Conservation (phyloP, 2,329 filamentous ascomycete genomes). For the Colletotrichum salicis region DNA sequence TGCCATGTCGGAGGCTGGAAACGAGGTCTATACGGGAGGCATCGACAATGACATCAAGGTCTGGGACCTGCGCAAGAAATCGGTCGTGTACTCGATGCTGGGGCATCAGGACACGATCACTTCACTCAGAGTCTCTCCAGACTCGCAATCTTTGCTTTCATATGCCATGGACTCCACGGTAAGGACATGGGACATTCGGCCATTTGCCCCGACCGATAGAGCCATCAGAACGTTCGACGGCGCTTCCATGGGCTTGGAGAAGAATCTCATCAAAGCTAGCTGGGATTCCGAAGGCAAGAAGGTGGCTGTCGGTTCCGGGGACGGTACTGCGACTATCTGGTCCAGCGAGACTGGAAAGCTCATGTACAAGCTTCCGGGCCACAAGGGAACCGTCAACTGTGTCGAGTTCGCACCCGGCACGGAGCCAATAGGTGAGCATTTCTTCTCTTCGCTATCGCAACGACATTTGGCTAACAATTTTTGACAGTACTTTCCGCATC, state of each 20-base stretch:
- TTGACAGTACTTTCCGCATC: slow-evolving; percentile 84
- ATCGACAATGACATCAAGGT: slow-evolving; percentile 98
- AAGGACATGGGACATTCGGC: slow-evolving; percentile 94
- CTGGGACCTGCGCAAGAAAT: slow-evolving; percentile 95
- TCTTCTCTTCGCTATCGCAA: not conserved
- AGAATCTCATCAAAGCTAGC: slow-evolving; percentile 89
- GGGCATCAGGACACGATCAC: slow-evolving; percentile 95
- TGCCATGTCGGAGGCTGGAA: slow-evolving; percentile 91
- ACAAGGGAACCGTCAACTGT: slow-evolving; percentile 95
- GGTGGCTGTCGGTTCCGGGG: slow-evolving; percentile 88
- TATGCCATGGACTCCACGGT: slow-evolving; percentile 95
- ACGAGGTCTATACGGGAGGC: slow-evolving; percentile 92
- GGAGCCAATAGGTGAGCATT: slow-evolving; percentile 85
- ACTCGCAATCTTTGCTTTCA: slow-evolving; percentile 89
- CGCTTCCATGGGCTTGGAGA: slow-evolving; percentile 87
- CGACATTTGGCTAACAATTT: slow-evolving; percentile 45
- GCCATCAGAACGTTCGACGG: slow-evolving; percentile 91
- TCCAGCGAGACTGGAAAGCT: slow-evolving; percentile 88
- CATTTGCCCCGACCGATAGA: slow-evolving; percentile 89
- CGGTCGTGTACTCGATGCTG: slow-evolving; percentile 84
- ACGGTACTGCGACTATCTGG: slow-evolving; percentile 93
- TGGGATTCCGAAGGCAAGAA: slow-evolving; percentile 90
- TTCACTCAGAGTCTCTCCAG: slow-evolving; percentile 89
- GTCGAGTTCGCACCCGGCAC: slow-evolving; percentile 87
- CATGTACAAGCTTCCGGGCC: slow-evolving; percentile 92